Base-by-base conservation (phyloP, 148 eudicot genomes). In the Rhododendron simsii region DNA sequence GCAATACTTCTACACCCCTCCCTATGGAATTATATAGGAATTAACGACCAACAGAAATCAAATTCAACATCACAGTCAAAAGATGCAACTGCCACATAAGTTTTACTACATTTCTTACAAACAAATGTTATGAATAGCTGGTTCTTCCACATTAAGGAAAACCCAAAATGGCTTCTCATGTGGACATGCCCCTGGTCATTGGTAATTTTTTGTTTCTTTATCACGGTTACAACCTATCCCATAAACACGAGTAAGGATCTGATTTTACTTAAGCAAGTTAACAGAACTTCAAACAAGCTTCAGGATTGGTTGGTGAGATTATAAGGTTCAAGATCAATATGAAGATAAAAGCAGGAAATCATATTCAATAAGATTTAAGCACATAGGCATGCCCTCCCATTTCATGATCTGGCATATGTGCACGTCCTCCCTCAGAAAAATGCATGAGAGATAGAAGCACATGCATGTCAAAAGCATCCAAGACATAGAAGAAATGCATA, bases 401-500 rank as follows among this genome's bases (percentile, higher is more conserved):
- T 35, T 39, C 47, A 76, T 7, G 11, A 41, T 20, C 26, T 8
- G n/a, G 53, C 10, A 21, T 78, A 41, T 21, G 45, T 21, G 16
- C 6, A 23, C 7, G 11, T 21, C 51, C 53, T 48, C 57, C 37
- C 59, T 28, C 37, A 1, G 33, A 45, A 23, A 79, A 79, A 79
- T 79, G 82, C 82, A 48, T 51, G 28, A 47, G 51, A 79, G 39
- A 79, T 45, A 47, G 81, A 78, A 77, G 57, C 81, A 79, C 59
- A 48, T n/a, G 35, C 37, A 48, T 48, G 35, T 11, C 57, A 79
- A 79, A 23, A 78, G 57, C 81, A 79, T 50, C 81, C 33, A 79
- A 47, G 35, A 79, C 51, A 28, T n/a, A 20, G 47, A 77, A 77
- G 80, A 20, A 6, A 77, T 13, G 50, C 18, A 28, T 28, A 69